These are phyloP conservation scores for Bruguiera sexangula DNA, from an alignment of 345 rosid species.

Conservation along the genomic window DNA sequence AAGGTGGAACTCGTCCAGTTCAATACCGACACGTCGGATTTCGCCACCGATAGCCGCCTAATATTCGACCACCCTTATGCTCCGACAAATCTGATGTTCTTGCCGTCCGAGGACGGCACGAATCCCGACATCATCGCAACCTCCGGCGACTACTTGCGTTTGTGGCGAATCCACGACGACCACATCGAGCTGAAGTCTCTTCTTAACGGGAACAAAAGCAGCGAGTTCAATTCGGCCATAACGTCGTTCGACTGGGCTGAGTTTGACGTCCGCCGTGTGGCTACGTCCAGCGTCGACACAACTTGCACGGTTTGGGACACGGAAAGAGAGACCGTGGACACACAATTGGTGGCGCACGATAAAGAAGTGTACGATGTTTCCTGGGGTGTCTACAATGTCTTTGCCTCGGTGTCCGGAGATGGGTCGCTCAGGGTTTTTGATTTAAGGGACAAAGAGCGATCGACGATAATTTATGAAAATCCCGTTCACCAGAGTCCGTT, in stretches of 20 bases:
- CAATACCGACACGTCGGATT: conserved; percentile 31
- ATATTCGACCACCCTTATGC: conserved; percentile 60
- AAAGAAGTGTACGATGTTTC: conserved; percentile 60
- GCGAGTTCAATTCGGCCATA: conserved; percentile 47
- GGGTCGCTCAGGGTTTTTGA: conserved; percentile 60
- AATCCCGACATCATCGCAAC: conserved; percentile 46
- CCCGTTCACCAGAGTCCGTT: conserved; percentile 31
- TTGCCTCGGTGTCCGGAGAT: conserved; percentile 59
- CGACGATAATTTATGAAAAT: conserved; percentile 57
- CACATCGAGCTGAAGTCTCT: conserved; percentile 42
- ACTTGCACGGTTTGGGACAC: conserved; percentile 59
- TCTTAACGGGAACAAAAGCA: conserved; percentile 37
- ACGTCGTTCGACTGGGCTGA: conserved; percentile 66
- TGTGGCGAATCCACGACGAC: conserved; percentile 54
- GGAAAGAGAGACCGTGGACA: conserved; percentile 38
- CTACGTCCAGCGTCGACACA: conserved; percentile 43
- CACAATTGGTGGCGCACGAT: conserved; percentile 58
- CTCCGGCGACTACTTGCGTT: conserved; percentile 53
- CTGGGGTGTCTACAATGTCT: conserved; percentile 53
- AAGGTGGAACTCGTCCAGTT: conserved; percentile 52
- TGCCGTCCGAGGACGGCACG: conserved; percentile 42
- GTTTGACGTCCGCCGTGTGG: conserved; percentile 42
- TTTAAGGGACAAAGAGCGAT: conserved; percentile 52
- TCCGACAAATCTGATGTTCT: conserved; percentile 56
- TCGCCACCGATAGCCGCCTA: conserved; percentile 43